Evolutionary conservation across 1,284 basidiomycete species (phyloP).

Genomic region (Apiotrichum mycotoxinovorans): DNA sequence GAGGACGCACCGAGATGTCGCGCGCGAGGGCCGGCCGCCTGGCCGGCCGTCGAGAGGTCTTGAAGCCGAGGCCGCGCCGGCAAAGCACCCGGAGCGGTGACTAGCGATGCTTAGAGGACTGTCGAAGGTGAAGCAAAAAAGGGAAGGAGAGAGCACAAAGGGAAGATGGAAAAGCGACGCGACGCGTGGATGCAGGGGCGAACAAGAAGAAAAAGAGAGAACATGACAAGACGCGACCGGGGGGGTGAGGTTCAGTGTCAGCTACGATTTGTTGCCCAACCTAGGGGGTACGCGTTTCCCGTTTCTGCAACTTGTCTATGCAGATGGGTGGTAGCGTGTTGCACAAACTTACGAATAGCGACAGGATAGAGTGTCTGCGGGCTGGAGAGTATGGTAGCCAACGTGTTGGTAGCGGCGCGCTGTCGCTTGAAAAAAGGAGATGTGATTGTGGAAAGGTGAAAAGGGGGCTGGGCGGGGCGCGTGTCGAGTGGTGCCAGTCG

Average conservation of each 20-base stretch:
- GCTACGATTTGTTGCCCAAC: background rate
- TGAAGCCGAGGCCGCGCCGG: slow-evolving; percentile 16
- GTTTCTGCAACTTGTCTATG: no score
- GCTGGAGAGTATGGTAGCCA: no score
- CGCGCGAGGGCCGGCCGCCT: slow-evolving; percentile 21
- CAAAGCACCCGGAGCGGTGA: slow-evolving; percentile 11
- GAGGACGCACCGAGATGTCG: slow-evolving; percentile 9
- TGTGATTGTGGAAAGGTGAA: no score
- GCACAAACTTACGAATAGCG: background rate
- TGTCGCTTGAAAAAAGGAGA: no score
- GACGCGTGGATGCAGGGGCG: slow-evolving; percentile 5
- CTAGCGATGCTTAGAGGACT: background rate
- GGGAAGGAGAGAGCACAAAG: background rate
- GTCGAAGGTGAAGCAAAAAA: background rate
- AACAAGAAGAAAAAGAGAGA: background rate
- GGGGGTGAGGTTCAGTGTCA: background rate
- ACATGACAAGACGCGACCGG: background rate
- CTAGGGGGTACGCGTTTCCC: background rate
- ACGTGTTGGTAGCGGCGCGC: no score
- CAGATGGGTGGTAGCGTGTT: no score
- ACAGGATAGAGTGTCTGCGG: background rate
- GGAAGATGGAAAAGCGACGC: background rate
- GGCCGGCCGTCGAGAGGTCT: slow-evolving; percentile 19
- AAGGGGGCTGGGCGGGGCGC: no score
- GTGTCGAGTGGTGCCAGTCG: no score